Evolutionary conservation across 202 grass and related monocot species (phyloP), one percentile per base, ranked within the genome.

Genomic region (Tripidium arundinaceum): DNA sequence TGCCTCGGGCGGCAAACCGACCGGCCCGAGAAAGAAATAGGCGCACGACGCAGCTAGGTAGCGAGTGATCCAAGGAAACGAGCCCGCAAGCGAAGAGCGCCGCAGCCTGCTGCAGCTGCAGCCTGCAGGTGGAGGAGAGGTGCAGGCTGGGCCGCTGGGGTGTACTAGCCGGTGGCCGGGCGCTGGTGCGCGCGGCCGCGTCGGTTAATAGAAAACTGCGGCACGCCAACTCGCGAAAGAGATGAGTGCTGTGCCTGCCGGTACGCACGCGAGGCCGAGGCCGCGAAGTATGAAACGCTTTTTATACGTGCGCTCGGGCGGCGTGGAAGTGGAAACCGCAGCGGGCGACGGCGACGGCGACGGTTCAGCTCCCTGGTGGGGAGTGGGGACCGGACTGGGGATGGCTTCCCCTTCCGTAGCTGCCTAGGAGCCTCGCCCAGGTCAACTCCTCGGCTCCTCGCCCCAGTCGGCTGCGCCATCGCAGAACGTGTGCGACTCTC

Each of bases 21-120:
- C 31, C 39, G 11, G 24, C n/a, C 22, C 14, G 65, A 28, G 43
- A 15, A 15, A 83, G 80, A 70, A 84, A 78, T 62, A 63, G 62
- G 74, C n/a, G n/a, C n/a, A n/a, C n/a, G n/a, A n/a, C n/a, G n/a
- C n/a, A n/a, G n/a, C n/a, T n/a, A n/a, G n/a, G n/a, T n/a, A n/a
- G 82, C 77, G 57, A 81, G 87, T 47, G 82, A 89, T 78, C 82
- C 87, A 85, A 85, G 86, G 58, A 65, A 62, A 34, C 26, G 5
- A 5, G 50, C 68, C n/a, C n/a, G n/a, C n/a, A n/a, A n/a, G n/a
- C n/a, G n/a, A 14, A 46, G 63, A 8, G 38, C 38, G 12, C 18
- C 31, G 63, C 62, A 8, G 61, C 15, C 45, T 34, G 33, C 29
- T 21, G 55, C 52, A 18, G 61, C 29, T 7, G n/a, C n/a, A n/a